Percentiles rank a stretch among this genome's conserved stretches.
Conservation (phyloP, 129 eudicot species). For the Calendula officinalis region DNA sequence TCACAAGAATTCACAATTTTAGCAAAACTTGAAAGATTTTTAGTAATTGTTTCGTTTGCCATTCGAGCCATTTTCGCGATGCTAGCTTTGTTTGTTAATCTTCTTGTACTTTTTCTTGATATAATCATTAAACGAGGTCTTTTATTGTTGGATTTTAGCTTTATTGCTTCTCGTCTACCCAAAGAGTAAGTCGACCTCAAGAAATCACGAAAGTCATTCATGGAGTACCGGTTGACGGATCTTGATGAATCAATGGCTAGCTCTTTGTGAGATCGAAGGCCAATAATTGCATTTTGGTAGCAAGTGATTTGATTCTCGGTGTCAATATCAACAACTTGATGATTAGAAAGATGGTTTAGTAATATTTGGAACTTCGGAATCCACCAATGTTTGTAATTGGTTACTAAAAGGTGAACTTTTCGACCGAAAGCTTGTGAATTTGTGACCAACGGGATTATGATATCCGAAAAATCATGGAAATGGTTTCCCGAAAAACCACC, state of each 20-base stretch:
- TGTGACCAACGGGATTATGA: slow-evolving; percentile 46
- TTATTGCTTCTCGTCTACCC: slow-evolving; percentile 21
- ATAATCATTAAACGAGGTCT: slow-evolving; percentile 55
- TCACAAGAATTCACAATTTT: slow-evolving; percentile 56
- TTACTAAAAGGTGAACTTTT: slow-evolving; percentile 50
- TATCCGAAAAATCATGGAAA: slow-evolving; percentile 65
- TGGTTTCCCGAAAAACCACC: slow-evolving; percentile 67
- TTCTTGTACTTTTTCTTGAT: slow-evolving; percentile 48
- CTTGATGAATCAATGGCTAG: slow-evolving; percentile 37
- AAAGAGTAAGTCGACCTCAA: slow-evolving; percentile 45
- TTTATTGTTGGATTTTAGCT: neutral
- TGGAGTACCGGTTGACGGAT: slow-evolving; percentile 26
- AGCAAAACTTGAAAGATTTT: slow-evolving; percentile 46
- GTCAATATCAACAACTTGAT: slow-evolving; percentile 40
- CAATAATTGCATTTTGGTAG: slow-evolving; percentile 36
- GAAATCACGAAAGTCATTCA: slow-evolving; percentile 44
- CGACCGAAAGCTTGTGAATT: slow-evolving; percentile 40
- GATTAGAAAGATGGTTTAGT: slow-evolving; percentile 37
- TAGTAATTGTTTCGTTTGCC: slow-evolving; percentile 35
- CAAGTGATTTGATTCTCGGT: slow-evolving; percentile 42
- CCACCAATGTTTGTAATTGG: slow-evolving; percentile 57
- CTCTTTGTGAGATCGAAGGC: slow-evolving; percentile 50
- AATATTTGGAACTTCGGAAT: slow-evolving; percentile 32
- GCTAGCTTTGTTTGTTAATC: slow-evolving; percentile 39
- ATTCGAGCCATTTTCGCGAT: slow-evolving; percentile 37